Conservation (phyloP, 306 rosid genomes). For the Casuarina cunninghamiana region DNA sequence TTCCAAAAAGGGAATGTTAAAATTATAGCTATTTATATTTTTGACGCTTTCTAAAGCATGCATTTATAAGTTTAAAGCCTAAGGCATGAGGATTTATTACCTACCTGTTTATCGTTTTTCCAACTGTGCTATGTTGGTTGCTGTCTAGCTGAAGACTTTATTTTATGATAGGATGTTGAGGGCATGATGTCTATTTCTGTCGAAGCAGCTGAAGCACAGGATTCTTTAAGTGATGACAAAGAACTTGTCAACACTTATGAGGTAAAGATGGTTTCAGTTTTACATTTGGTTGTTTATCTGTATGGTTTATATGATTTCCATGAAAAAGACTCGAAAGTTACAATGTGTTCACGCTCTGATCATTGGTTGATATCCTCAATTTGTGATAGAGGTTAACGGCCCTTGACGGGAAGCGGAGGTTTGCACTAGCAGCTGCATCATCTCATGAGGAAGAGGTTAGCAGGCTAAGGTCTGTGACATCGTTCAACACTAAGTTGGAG, state of each 20-base stretch:
- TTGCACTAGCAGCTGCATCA: slow-evolving; percentile 91
- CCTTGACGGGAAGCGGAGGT: slow-evolving; percentile 91
- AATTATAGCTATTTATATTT: not conserved
- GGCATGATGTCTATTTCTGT: slow-evolving; percentile 99
- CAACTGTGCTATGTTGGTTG: slow-evolving; percentile 24
- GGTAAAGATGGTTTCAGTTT: too few relatives aligned
- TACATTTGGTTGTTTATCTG: too few relatives aligned
- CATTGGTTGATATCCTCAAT: slow-evolving; percentile 10
- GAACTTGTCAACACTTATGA: slow-evolving; percentile 57
- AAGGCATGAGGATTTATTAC: slow-evolving; percentile 2
- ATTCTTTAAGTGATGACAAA: slow-evolving; percentile 85
- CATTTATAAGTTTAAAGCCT: not conserved
- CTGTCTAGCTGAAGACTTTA: slow-evolving; percentile 37
- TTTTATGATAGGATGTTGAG: slow-evolving; percentile 82
- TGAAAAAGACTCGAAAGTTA: not conserved
- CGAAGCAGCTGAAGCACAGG: slow-evolving; percentile 93
- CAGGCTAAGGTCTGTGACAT: slow-evolving; percentile 64
- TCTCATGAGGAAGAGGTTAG: slow-evolving; percentile 97
- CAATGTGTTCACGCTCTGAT: slow-evolving; percentile 6
- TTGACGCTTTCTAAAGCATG: not conserved
- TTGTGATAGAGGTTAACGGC: slow-evolving; percentile 82
- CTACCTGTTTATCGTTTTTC: not conserved
- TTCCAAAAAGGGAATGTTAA: not conserved
- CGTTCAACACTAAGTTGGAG: not conserved
- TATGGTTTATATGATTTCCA: not conserved